Conservation (phyloP, 192 early-diverging fungal genomes). For the Coemansia sp. region DNA sequence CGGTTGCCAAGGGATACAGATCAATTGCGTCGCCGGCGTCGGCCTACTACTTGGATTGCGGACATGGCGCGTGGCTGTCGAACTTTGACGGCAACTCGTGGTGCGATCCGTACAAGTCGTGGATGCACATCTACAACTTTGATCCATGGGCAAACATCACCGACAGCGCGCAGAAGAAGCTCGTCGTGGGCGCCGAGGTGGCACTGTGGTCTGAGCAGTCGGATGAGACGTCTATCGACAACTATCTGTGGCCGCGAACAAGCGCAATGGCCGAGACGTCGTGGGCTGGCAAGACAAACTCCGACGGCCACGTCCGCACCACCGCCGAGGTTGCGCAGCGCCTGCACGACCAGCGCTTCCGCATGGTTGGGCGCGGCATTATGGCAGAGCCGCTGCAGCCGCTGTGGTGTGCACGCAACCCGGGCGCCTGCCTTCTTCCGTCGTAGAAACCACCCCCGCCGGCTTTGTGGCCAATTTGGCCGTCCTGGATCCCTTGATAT, state of each 20-base stretch:
- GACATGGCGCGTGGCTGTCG: conserved; percentile 73
- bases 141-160: conserved; percentile 64
- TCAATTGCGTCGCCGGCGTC: conserved; percentile 65
- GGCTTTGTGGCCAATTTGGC: no score
- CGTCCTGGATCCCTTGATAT: not conserved
- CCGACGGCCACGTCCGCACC: conserved; percentile 54
- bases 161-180: conserved; percentile 53
- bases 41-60: conserved; percentile 78
- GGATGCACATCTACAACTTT: conserved; percentile 73
- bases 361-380: conserved; percentile 68
- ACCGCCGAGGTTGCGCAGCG: conserved; percentile 64
- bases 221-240: conserved; percentile 61
- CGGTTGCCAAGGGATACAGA: conserved; percentile 66
- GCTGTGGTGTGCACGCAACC: conserved; percentile 71
- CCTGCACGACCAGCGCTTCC: conserved; percentile 73
- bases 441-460: not conserved
- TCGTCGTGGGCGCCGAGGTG: conserved; percentile 71
- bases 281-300: conserved; percentile 70
- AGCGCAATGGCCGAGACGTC: conserved; percentile 68
- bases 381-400: conserved; percentile 73
- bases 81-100: conserved; percentile 70
- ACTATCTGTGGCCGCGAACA: conserved; percentile 70
- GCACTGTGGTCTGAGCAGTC: conserved; percentile 74
- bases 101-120: conserved; percentile 77
- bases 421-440: conserved; percentile 53